Base-by-base conservation (phyloP, 2,329 filamentous ascomycete genomes). In the Calonectria pseudoreteaudii region DNA sequence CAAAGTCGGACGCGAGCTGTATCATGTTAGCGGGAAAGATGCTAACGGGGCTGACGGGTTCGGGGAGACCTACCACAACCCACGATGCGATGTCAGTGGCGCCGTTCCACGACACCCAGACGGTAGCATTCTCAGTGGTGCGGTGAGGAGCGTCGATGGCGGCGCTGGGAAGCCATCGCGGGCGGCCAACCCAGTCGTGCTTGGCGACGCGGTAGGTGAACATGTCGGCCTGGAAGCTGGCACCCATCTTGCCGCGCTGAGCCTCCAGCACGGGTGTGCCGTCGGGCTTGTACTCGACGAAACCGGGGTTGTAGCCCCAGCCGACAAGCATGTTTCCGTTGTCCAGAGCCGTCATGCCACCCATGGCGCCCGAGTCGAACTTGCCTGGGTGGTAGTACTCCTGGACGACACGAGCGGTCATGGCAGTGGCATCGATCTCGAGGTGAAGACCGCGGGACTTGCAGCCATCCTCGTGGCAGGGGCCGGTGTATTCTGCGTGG, bases 71-170 rank as follows among this genome's bases (percentile, higher is more conserved):
- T 71, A 82, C 81, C 66, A 82, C 73, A 34, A 76, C 78, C 81
- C 81, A 83, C 20, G 71, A 72, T 26, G 71, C 74, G 36, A 83
- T 72, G 31, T 82, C 81, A 0, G 81, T 83, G 11, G 81, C 81
- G 20, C 81, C 81, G 74, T 83, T 83, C 81, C 81, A 83, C 28
- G 81, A 82, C 23, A 83, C 70, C 58, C 77, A 82, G 13, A 82
- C 72, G 4, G 76, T 80, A 7, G 79, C 79, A 53, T 80, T 75
- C 68, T 74, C 52, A 6, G 79, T 79, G 38, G 75, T 81, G 30
- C 75, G 65, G 31, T 75, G 58, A 16, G 80, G 79, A 1, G 77
- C 74, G 34, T 81, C 77, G n/a, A 81, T 71, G 26, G 78, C 82
- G 16, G 78, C 76, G 56, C 75, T 82, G 8, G 82, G 82, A 2